Conservation (phyloP, 1,284 basidiomycete genomes). For the Irpex rosettiformis region DNA sequence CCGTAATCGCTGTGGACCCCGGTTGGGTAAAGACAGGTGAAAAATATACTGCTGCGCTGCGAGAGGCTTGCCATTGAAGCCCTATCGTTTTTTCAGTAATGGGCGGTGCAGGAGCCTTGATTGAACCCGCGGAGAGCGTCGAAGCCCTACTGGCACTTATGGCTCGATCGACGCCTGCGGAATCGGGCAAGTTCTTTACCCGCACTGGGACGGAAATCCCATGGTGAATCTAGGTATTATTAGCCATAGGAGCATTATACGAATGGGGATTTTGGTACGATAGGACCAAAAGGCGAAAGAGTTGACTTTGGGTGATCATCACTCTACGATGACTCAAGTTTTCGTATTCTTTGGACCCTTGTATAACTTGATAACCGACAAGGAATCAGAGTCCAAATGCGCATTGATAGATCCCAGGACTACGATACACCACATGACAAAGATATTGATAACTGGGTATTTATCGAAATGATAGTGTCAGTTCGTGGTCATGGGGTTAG, state of each 20-base stretch:
- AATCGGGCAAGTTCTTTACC: slow-evolving; percentile 30
- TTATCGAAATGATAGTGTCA: no score
- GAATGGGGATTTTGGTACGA: background rate
- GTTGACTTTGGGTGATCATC: no score
- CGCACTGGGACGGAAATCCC: slow-evolving; percentile 25
- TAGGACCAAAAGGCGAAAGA: background rate
- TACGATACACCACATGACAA: slow-evolving; percentile 48
- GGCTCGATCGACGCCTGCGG: slow-evolving; percentile 18
- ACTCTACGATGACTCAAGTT: background rate
- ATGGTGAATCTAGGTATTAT: slow-evolving; percentile 11
- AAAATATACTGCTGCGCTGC: background rate
- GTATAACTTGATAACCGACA: no score
- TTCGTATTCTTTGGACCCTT: background rate
- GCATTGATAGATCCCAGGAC: slow-evolving; percentile 77
- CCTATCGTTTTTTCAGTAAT: no score
- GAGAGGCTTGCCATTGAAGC: no score
- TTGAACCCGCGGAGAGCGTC: slow-evolving; percentile 29
- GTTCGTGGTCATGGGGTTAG: no score
- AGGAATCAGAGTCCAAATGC: slow-evolving; percentile 54
- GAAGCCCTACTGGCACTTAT: slow-evolving; percentile 25
- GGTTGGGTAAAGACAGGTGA: slow-evolving; percentile 32
- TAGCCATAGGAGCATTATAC: no score
- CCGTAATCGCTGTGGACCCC: slow-evolving; percentile 24
- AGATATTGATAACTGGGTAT: no score
- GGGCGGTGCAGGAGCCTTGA: slow-evolving; percentile 30